Conservation (phyloP, 2,329 filamentous ascomycete species). For the Blastomyces parvus region DNA sequence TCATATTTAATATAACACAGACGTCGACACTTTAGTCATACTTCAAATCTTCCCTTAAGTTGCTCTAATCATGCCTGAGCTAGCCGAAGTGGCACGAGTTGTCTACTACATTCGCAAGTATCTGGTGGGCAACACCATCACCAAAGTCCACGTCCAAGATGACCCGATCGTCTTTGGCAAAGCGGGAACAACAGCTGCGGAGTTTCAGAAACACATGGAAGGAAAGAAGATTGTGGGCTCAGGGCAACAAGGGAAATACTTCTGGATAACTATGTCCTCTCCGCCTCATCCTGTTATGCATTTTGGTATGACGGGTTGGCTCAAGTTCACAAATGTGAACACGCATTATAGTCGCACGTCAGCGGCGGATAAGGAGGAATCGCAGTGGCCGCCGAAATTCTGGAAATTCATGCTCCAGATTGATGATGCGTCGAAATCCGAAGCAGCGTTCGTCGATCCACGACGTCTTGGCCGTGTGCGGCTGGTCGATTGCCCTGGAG, state of each 20-base stretch:
- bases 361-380: slow-evolving; percentile 42
- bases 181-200: slow-evolving; percentile 66
- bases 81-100: slow-evolving; percentile 63
- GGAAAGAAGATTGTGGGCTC: slow-evolving; percentile 64
- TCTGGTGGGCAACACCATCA: slow-evolving; percentile 74
- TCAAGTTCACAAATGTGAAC: slow-evolving; percentile 71
- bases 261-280: slow-evolving; percentile 72
- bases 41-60: neutral
- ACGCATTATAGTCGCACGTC: slow-evolving; percentile 71
- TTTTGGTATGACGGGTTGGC: slow-evolving; percentile 71
- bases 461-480: slow-evolving; percentile 70
- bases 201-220: slow-evolving; percentile 62
- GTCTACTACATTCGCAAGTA: slow-evolving; percentile 76
- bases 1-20: neutral
- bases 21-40: neutral
- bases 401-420: slow-evolving; percentile 77
- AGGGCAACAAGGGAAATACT: slow-evolving; percentile 91
- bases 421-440: slow-evolving; percentile 50
- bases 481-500: slow-evolving; percentile 68
- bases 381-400: slow-evolving; percentile 78
- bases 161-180: slow-evolving; percentile 87
- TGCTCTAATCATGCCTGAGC: slow-evolving; percentile 37
- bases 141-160: slow-evolving; percentile 59
- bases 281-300: slow-evolving; percentile 85
- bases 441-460: slow-evolving; percentile 73